Evolutionary conservation across 108 stramenopile genomes (phyloP), one percentile per base, ranked within the genome.

Genomic region (Asterionellopsis glacialis): DNA sequence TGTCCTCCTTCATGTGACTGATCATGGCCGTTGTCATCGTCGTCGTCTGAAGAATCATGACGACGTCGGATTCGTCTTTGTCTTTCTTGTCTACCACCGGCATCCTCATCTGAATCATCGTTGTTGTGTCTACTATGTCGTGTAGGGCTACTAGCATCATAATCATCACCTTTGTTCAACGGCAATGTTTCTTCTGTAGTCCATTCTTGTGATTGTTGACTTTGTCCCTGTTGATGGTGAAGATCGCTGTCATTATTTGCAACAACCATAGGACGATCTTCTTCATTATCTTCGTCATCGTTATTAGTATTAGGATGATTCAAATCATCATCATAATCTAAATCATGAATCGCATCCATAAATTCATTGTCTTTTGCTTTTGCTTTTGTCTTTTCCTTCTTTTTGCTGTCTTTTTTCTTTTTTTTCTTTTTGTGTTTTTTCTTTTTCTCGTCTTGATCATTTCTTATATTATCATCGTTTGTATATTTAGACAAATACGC

Each of bases 401-500:
- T 59, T 33, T 65, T 59, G 12, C 57, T 48, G 52, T 77, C 42
- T 51, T 61, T 28, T 25, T 50, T 21, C 52, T 51, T 6, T 54
- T 21, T 41, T 69, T 55, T 26, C 49, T 51, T 45, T 42, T 51
- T 61, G 11, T 25, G 27, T 9, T 63, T 51, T 6, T 63, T 9
- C 25, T 69, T 55, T 26, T 48, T 51, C 44, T 43, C 40, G 22
- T 19, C 55, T 44, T 43, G 23, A 33, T 9, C 1, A 11, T 55
- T 26, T 11, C 41, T 41, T 15, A 38, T 47, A 14, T 58, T 16
- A n/a, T 49, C 41, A 47, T 6, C 60, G 15, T 22, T 38, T 11
- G 49, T 47, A 52, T 82, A 82, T 57, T 82, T 82, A 61, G 81
- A 78, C 21, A 82, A 65, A 52, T 82, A 82, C 19, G 57, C 76